A percentile compares a stretch with the other conserved stretches of the same genome.
These are phyloP conservation scores for Hyaloscypha bicolor DNA, from an alignment of 495 filamentous ascomycete genomes.

Conservation along the genomic window DNA sequence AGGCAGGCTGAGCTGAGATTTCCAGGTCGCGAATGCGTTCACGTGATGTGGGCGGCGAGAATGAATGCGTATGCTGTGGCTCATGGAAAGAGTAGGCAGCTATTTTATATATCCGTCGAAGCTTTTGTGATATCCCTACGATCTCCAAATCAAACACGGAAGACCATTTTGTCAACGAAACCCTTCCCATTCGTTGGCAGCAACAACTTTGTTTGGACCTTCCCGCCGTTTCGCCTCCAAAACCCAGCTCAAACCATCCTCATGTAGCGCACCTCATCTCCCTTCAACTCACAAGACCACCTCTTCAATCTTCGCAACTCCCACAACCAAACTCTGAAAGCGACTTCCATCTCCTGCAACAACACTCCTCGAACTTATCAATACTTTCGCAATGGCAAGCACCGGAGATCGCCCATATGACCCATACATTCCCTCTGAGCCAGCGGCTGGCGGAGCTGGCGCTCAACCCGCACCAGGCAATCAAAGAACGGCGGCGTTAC, in stretches of 20 bases:
- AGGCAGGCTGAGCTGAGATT: neutral
- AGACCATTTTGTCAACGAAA: neutral
- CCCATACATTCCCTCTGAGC: slow-evolving; percentile 33
- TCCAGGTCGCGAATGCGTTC: neutral
- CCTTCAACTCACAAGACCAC: slow-evolving; percentile 5
- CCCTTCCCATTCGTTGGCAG: neutral
- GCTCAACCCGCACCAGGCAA: slow-evolving; percentile 26
- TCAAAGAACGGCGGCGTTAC: slow-evolving; percentile 34
- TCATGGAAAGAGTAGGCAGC: neutral
- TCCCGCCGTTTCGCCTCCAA: neutral
- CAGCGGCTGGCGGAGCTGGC: slow-evolving; percentile 28
- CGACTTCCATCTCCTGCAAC: neutral
- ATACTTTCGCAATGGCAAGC: slow-evolving; percentile 27
- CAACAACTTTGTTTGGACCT: neutral
- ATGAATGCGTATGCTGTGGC: neutral
- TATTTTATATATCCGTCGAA: neutral
- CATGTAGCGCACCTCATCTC: neutral
- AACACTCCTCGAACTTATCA: neutral
- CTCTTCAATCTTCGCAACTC: neutral
- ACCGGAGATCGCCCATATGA: slow-evolving; percentile 32
- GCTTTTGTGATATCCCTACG: neutral
- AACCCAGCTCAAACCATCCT: neutral
- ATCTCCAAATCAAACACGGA: neutral
- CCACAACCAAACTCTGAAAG: slow-evolving; percentile 5
- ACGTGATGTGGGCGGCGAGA: neutral